Conservation (phyloP, 169 alveolate species). For the Plasmodium ovale region DNA sequence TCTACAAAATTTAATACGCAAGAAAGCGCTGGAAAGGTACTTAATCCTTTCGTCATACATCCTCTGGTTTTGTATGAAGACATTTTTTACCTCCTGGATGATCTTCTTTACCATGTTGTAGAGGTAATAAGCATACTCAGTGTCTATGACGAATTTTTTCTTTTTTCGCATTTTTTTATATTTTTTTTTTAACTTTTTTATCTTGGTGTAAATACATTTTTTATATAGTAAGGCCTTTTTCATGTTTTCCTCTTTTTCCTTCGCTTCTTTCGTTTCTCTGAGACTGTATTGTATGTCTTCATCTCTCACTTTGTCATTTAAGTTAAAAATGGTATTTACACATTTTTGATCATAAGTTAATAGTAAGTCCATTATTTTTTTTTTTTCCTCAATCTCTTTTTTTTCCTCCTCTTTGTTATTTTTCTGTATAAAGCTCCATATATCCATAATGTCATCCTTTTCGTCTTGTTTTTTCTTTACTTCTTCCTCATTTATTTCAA, state of each 20-base stretch:
- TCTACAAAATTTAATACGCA: constrained; percentile 3
- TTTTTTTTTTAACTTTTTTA: constrained; percentile 31
- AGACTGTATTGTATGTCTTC: constrained; percentile 52
- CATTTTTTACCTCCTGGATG: constrained; percentile 18
- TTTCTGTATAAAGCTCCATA: constrained; percentile 48
- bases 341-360: constrained; percentile 45
- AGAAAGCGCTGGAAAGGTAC: constrained; percentile 14
- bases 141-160: constrained; percentile 49
- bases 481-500: not conserved
- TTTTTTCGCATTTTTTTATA: constrained; percentile 24
- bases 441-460: constrained; percentile 26
- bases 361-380: constrained; percentile 32
- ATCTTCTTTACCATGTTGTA: constrained; percentile 1
- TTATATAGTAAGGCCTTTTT: constrained; percentile 43
- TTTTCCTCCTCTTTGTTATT: constrained; percentile 30
- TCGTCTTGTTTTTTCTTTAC: not conserved
- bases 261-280: constrained; percentile 45
- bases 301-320: constrained; percentile 19
- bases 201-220: constrained; percentile 41
- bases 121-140: constrained; percentile 10
- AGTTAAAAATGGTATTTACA: constrained; percentile 22
- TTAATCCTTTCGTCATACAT: constrained; percentile 40
- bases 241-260: constrained; percentile 47
- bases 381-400: constrained; percentile 41
- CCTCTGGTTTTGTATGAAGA: constrained; percentile 15